Percentiles rank a stretch among this genome's conserved stretches.
Evolutionary conservation across 768 basidiomycete species (phyloP).

Genomic region (Trichaptum fuscoviolaceum): DNA sequence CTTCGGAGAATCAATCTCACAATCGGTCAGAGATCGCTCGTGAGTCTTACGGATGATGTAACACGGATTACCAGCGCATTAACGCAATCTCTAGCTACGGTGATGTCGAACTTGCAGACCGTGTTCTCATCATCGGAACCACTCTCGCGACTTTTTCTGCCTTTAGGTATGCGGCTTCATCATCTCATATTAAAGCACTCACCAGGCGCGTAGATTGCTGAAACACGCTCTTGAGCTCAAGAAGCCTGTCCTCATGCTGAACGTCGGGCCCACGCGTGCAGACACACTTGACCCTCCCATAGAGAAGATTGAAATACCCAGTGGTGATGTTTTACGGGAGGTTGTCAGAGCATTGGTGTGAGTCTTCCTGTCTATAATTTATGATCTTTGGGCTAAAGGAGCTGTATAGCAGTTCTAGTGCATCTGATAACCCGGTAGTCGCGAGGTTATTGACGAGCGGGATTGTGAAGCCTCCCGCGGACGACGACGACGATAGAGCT

Average conservation of each 20-base stretch:
- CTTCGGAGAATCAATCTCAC: conserved; percentile 84
- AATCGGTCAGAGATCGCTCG: conserved; percentile 64
- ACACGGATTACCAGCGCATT: not conserved
- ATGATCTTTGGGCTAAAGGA: conserved; percentile 8
- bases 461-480: conserved; percentile 44
- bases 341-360: conserved; percentile 59
- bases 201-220: conserved; percentile 49
- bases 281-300: conserved; percentile 43
- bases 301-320: conserved; percentile 74
- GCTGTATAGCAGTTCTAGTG: conserved; percentile 39
- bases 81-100: conserved; percentile 38
- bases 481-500: conserved; percentile 27
- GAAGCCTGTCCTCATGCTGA: conserved; percentile 79
- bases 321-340: conserved; percentile 66
- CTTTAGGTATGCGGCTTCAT: conserved; percentile 52
- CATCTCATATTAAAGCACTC: not conserved
- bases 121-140: conserved; percentile 79
- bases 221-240: conserved; percentile 70
- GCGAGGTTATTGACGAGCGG: conserved; percentile 53
- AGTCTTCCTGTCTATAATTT: conserved; percentile 23
- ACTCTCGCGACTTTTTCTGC: conserved; percentile 93
- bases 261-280: conserved; percentile 84
- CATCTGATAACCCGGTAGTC: conserved; percentile 40
- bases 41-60: conserved; percentile 30
- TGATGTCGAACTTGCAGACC: conserved; percentile 54